Evolutionary conservation across 1,284 basidiomycete species (phyloP), one percentile per base, ranked within the genome.

Genomic region (Irpex rosettiformis): DNA sequence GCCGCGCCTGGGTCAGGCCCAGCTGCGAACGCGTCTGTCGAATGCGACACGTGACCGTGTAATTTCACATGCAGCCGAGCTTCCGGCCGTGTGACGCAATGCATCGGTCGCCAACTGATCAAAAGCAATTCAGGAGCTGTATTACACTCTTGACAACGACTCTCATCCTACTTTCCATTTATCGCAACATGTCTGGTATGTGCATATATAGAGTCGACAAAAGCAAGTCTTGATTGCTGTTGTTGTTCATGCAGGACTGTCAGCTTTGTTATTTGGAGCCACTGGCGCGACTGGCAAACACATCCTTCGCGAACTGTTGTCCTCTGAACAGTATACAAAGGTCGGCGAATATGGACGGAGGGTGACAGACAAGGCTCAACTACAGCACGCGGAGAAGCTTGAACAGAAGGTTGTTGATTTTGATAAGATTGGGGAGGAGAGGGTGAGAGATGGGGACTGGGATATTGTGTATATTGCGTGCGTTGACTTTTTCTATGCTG

Each of bases 281-380:
- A 89, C 88, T 1, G 88, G 89, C 43, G 83, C 82, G 55, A 77
- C 77, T 0, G 88, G 88, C 33, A 77, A 77, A 45, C 71, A 79
- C 47, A 71, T 89, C 47, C 78, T 91, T 27, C 72, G 73, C 28
- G 78, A 85, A 56, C 77, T 89, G 11, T 78, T 91, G 45, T 69
- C 75, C 2, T 83, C 79, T 3, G 67, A 79, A 6, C 69, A 81
- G 30, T 86, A 79, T 73, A 71, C 78, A 1, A 77, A 76, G 47
- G 82, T 91, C 4, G 82, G 79, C 57, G 88, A 90, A 61, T 88
- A 82, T 59, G 88, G 89, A 0, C 77, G 88, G 7, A 75, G 79
- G 16, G 71, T 84, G 4, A 87, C 82, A 0, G 65, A 75, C 13
- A 55, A 68, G 11, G 77, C 77, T 18, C 56, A 72, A 5, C 68